Percentiles rank a stretch among this genome's conserved stretches.
Conservation (phyloP, 2,329 filamentous ascomycete genomes). For the Calonectria pteridis region DNA sequence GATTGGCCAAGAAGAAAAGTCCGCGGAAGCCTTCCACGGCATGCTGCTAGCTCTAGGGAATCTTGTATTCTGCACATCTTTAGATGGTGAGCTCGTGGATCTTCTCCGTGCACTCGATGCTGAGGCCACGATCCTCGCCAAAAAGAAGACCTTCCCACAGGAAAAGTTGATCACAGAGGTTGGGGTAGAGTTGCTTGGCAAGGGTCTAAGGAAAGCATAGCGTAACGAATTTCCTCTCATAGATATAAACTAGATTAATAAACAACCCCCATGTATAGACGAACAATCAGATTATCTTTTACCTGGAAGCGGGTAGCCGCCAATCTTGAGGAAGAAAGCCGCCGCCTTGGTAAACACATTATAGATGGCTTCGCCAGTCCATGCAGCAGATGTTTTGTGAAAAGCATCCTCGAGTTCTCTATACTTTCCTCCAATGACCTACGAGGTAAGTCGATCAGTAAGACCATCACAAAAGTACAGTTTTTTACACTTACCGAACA, state of each 20-base stretch:
- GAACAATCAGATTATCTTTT: not conserved
- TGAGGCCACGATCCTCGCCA: constrained; percentile 70
- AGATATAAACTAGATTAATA: not conserved
- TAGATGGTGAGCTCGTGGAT: constrained; percentile 82
- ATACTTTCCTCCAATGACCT: constrained; percentile 18
- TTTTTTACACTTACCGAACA: constrained; percentile 1
- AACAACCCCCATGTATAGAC: not conserved
- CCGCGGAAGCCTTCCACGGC: constrained; percentile 81
- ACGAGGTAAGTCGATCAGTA: not conserved
- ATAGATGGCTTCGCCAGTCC: constrained; percentile 14
- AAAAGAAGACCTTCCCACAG: constrained; percentile 67
- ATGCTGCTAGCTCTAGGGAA: constrained; percentile 82
- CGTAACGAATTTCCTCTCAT: not conserved
- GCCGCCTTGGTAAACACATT: constrained; percentile 11
- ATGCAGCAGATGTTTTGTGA: not conserved
- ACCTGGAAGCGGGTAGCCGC: constrained; percentile 20
- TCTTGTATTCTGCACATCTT: constrained; percentile 76
- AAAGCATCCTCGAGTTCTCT: constrained; percentile 17
- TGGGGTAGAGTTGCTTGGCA: constrained; percentile 64
- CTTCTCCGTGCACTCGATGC: constrained; percentile 85
- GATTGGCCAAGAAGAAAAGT: constrained; percentile 67
- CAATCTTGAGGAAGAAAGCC: constrained; percentile 19
- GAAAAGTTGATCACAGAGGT: constrained; percentile 70
- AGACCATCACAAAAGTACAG: no score
- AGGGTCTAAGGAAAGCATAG: constrained; percentile 58